Evolutionary conservation across 169 alveolate genomes (phyloP).

Genomic region (Eimeria brunetti): DNA sequence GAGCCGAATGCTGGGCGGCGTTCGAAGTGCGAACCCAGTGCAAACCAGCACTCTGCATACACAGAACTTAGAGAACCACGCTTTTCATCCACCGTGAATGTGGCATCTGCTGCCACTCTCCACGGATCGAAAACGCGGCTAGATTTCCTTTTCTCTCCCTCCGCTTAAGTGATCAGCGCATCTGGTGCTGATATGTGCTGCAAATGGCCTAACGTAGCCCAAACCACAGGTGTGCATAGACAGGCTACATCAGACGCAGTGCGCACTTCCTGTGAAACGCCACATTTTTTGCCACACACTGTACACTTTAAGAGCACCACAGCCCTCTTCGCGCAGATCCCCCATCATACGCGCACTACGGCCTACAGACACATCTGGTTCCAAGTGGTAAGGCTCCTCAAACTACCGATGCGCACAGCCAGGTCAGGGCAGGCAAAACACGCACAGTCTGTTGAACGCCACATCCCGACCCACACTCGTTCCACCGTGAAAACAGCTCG

Average conservation of each 20-base stretch:
- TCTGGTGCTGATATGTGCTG: neutral
- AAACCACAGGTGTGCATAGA: neutral
- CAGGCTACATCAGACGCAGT: neutral
- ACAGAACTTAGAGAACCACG: too few species aligned
- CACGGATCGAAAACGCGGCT: too few species aligned
- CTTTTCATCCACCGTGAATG: too few species aligned
- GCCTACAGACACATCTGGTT: neutral
- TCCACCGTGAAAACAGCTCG: neutral
- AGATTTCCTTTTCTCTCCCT: too few species aligned
- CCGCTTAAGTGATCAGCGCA: too few species aligned
- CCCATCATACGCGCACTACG: neutral
- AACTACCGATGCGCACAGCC: neutral
- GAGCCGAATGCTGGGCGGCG: too few species aligned
- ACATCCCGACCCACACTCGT: neutral
- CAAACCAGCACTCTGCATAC: too few species aligned
- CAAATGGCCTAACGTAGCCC: neutral
- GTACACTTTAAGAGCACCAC: neutral
- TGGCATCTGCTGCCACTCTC: too few species aligned
- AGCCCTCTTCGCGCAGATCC: neutral
- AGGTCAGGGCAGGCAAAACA: neutral
- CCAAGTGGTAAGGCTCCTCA: neutral
- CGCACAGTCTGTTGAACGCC: neutral
- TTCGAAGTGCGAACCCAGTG: too few species aligned
- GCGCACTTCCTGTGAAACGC: neutral
- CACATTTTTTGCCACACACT: neutral